Evolutionary conservation across 257 asterid species (phyloP), one percentile per base, ranked within the genome.

Genomic region (Solanum acaule): DNA sequence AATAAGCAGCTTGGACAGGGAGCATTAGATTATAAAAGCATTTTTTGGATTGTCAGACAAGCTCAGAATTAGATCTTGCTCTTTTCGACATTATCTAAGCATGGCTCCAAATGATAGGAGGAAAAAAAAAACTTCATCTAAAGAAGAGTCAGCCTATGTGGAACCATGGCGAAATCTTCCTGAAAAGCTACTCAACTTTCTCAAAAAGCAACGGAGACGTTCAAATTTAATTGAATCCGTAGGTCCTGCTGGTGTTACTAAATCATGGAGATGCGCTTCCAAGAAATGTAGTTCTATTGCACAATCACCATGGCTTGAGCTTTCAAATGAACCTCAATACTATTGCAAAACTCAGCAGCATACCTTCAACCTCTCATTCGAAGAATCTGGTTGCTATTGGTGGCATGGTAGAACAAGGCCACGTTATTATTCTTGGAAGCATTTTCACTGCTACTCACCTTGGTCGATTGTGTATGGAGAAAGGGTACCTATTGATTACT

Each of bases 101-200:
- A 85, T 85, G 87, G 81, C 81, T 70, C 81, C 65, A 2, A 79
- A 42, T 42, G 38, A 25, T 44, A 25, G 15, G 37, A 85, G 61
- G 6, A 85, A 85, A 29, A 52, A 63, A 25, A 85, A 85, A 37
- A 40, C 2, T 22, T 84, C 75, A 84, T 37, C 87, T 23, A 85
- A 68, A 34, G 78, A 63, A 85, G 63, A 85, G 77, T 16, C 56
- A 4, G 25, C 59, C 7, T 34, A 29, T n/a, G 75, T 68, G 59
- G 78, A 61, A 10, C 78, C 52, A 85, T 85, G 87, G 87, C 37
- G 1, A 85, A 85, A 63, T 85, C 87, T 85, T 84, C 87, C 87
- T 42, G 38, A 25, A 38, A 38, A 85, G 87, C 78, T 63, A 65
- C 10, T 85, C 63, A 65, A n/a, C 63, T 85, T 85, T 68, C 34